A percentile compares a stretch with the other conserved stretches of the same genome.
Conservation (phyloP, 768 basidiomycete species). For the Kwoniella pini region DNA sequence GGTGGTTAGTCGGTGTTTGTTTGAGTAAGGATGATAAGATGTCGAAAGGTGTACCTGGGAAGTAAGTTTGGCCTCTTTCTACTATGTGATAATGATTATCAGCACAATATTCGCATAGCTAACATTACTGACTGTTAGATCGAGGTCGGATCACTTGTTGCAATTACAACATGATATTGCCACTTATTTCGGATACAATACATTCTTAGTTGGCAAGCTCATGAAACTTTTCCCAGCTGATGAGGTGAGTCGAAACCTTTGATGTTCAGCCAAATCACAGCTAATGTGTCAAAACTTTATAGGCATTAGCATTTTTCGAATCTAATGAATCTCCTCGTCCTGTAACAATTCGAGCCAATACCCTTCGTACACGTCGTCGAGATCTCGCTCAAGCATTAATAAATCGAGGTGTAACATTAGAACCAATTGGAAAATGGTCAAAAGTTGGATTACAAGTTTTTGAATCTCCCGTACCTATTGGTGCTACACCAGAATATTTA, state of each 20-base stretch:
- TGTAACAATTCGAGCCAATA: constrained; percentile 97
- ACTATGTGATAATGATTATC: neutral
- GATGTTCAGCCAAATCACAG: too few relatives aligned
- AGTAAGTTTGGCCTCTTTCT: constrained; percentile 33
- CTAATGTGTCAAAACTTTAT: too few relatives aligned
- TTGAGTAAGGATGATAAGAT: constrained; percentile 46
- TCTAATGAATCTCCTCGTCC: constrained; percentile 94
- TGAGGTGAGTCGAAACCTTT: constrained; percentile 63
- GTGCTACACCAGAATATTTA: constrained; percentile 97
- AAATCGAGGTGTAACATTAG: constrained; percentile 93
- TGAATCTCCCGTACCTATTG: constrained; percentile 92
- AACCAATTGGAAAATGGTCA: constrained; percentile 98
- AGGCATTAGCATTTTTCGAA: constrained; percentile 99
- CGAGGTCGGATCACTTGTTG: constrained; percentile 83
- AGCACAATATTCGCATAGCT: constrained; percentile 1
- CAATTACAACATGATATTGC: constrained; percentile 87
- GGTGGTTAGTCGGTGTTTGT: constrained; percentile 54
- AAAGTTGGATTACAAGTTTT: constrained; percentile 99
- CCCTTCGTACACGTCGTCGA: constrained; percentile 84
- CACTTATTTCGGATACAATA: constrained; percentile 97
- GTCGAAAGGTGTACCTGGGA: constrained; percentile 52
- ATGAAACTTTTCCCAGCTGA: constrained; percentile 89
- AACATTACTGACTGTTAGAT: constrained; percentile 57
- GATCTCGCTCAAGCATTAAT: constrained; percentile 92
- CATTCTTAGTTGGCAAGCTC: constrained; percentile 89